Percentiles rank a stretch among this genome's conserved stretches.
These are phyloP conservation scores for Arachis monticola DNA, from an alignment of 331 rosid genomes.

Conservation along the genomic window DNA sequence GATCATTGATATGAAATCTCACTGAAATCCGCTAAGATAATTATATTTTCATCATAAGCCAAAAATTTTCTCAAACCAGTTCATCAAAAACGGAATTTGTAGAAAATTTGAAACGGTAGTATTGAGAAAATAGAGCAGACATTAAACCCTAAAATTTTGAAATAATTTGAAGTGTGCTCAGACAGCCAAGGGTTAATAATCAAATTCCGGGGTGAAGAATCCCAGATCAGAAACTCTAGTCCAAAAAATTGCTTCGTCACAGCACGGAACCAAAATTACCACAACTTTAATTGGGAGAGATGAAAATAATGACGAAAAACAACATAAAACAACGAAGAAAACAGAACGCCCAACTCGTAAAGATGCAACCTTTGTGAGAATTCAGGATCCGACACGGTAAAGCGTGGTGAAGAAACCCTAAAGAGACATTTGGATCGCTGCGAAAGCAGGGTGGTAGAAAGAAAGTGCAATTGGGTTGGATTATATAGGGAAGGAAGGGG, in stretches of 20 bases:
- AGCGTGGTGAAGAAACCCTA: background rate
- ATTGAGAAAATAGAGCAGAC: background rate
- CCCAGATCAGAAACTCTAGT: conserved; percentile 97
- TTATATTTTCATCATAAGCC: conserved; percentile 80
- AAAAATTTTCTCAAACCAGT: background rate
- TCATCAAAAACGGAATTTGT: too few species aligned
- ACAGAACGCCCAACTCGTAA: background rate
- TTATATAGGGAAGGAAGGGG: conserved; percentile 42
- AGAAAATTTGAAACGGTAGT: background rate
- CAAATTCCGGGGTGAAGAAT: conserved; percentile 52
- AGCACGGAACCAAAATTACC: conserved; percentile 33
- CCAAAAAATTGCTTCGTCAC: conserved; percentile 77
- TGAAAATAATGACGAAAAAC: background rate
- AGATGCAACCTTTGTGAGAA: background rate
- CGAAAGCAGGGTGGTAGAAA: background rate
- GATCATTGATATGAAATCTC: conserved; percentile 81
- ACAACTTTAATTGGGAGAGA: background rate
- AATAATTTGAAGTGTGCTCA: conserved; percentile 55
- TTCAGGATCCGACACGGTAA: background rate
- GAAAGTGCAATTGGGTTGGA: rapidly evolving
- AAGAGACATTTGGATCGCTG: background rate
- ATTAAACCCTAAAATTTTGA: background rate
- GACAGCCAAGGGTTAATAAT: conserved; percentile 96
- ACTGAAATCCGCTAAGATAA: conserved; percentile 99
- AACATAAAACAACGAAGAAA: background rate